Evolutionary conservation across 2,329 filamentous ascomycete species (phyloP).

Genomic region (Tolypocladium pustulatum): DNA sequence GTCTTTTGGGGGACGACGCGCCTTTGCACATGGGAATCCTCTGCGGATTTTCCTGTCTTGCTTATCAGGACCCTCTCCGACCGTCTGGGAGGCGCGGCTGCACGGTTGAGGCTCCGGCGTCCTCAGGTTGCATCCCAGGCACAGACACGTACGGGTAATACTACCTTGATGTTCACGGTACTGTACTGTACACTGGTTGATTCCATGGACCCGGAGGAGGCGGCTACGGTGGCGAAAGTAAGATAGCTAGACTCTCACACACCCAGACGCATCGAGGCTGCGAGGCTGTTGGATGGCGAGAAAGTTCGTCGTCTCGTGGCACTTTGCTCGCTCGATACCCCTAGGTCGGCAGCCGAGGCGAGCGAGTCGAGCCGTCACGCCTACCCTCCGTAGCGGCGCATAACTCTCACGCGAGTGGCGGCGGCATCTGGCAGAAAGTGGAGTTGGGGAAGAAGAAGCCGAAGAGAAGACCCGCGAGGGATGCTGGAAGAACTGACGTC

Average conservation of each 20-base stretch:
- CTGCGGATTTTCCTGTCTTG: not conserved
- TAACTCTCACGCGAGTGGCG: not conserved
- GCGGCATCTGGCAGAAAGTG: not conserved
- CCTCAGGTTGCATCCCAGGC: not conserved
- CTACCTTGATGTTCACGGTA: not conserved
- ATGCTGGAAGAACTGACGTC: not conserved
- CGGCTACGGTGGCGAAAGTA: not conserved
- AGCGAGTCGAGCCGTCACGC: not conserved
- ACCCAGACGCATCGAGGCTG: not conserved
- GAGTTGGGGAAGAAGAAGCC: not conserved
- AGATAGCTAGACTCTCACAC: not conserved
- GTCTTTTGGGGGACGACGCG: not conserved
- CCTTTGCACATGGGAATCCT: not conserved
- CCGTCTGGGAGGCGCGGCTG: not conserved
- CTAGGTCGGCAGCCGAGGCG: not conserved
- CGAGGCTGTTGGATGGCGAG: not conserved
- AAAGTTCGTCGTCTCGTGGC: not conserved
- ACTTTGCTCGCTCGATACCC: not conserved
- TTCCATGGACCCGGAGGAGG: not conserved
- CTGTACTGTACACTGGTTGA: too few relatives aligned
- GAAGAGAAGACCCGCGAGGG: not conserved
- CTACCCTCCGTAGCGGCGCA: not conserved
- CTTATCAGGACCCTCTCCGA: not conserved
- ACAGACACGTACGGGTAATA: not conserved
- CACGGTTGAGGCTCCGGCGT: conserved; percentile 1